Evolutionary conservation across 257 asterid species (phyloP).

Genomic region (Ophiorrhiza pumila): DNA sequence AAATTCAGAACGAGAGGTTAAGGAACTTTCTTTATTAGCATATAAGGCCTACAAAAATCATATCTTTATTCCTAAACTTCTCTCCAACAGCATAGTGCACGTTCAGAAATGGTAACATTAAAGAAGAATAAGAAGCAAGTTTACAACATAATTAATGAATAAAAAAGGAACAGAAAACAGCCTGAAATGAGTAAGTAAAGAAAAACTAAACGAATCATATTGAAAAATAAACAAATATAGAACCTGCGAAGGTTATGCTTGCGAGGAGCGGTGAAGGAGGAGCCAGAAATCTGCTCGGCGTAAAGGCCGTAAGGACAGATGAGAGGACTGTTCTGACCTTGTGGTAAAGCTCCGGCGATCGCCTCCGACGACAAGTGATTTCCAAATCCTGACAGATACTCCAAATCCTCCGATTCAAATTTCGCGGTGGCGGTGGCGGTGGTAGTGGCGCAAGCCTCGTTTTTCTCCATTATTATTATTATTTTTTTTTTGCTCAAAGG

Average conservation of each 20-base stretch:
- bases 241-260: constrained; percentile 82
- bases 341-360: constrained; percentile 78
- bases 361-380: constrained; percentile 88
- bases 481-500: too few relatives aligned
- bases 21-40: too few relatives aligned
- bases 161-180: background rate
- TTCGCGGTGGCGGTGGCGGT: constrained; percentile 17
- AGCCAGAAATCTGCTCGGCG: constrained; percentile 96
- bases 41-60: too few relatives aligned
- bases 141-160: too few relatives aligned
- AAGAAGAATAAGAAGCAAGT: too few relatives aligned
- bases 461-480: constrained; percentile 26
- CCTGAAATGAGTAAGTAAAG: background rate
- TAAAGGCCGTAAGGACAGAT: constrained; percentile 82
- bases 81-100: too few relatives aligned
- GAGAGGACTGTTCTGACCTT: constrained; percentile 80
- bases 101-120: too few relatives aligned
- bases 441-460: constrained; percentile 19
- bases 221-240: background rate
- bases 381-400: constrained; percentile 76
- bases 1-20: too few relatives aligned
- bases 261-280: constrained; percentile 97
- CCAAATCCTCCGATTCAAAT: constrained; percentile 41
- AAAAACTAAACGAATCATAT: background rate
- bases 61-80: too few relatives aligned